phyloP scores from a whole-genome alignment of 2,329 filamentous ascomycete genomes.

The Apiospora aurea region DNA sequence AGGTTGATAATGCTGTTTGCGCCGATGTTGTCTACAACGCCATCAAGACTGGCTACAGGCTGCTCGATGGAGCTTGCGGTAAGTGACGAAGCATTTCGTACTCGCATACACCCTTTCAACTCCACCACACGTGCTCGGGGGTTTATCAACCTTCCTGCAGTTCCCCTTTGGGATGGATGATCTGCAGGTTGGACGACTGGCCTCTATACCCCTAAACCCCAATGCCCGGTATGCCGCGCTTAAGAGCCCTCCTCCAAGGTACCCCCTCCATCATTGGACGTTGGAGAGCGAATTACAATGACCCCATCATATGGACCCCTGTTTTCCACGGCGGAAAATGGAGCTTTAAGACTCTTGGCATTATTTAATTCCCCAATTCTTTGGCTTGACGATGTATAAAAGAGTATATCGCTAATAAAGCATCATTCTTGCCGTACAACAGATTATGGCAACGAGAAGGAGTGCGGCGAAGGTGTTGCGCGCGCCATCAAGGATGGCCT shows the following conservation, averaged over 20 bases:
- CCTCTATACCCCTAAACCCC: neutral
- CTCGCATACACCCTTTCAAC: neutral
- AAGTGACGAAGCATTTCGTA: conserved; percentile 42
- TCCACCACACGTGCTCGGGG: neutral
- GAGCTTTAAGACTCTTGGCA: conserved; percentile 5
- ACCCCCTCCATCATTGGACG: neutral
- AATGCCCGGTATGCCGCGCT: neutral
- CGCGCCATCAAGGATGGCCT: conserved; percentile 83
- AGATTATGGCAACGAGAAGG: conserved; percentile 87
- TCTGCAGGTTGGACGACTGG: neutral
- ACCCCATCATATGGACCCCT: conserved; percentile 10
- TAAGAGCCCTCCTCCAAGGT: neutral
- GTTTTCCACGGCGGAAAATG: neutral
- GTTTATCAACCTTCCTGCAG: neutral
- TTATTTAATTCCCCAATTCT: neutral
- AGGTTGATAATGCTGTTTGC: conserved; percentile 76
- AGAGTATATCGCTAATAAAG: neutral
- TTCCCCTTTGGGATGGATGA: neutral
- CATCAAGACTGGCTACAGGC: conserved; percentile 68
- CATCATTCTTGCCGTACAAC: conserved; percentile 17
- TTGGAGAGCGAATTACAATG: neutral
- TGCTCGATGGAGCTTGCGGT: conserved; percentile 68
- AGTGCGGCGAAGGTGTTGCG: conserved; percentile 77
- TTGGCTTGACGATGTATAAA: neutral
- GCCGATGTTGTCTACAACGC: conserved; percentile 82